Evolutionary conservation across 495 filamentous ascomycete genomes (phyloP).

Genomic region (Tuber calosporum): DNA sequence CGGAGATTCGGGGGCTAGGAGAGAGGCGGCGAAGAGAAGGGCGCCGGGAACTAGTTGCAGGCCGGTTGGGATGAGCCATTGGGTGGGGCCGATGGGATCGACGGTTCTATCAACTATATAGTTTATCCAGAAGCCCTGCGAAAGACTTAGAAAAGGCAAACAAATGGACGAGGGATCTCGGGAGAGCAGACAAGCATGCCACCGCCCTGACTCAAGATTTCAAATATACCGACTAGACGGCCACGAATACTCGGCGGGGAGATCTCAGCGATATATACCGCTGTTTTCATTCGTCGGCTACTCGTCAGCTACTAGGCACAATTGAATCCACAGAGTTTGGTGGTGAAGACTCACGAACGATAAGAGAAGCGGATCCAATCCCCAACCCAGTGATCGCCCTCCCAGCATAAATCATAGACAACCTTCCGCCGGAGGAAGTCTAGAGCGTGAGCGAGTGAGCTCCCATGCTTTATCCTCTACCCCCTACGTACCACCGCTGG

Average conservation of each 20-base stretch:
- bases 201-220: conserved; percentile 39
- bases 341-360: conserved; percentile 41
- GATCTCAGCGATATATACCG: conserved; percentile 46
- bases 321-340: not conserved
- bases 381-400: conserved; percentile 44
- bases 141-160: not conserved
- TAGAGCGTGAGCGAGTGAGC: conserved; percentile 9
- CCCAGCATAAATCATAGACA: conserved; percentile 44
- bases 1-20: conserved; percentile 54
- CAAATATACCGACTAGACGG: conserved; percentile 42
- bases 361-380: conserved; percentile 43
- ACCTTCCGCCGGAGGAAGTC: conserved; percentile 34
- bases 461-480: not conserved
- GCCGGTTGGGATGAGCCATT: conserved; percentile 55
- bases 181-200: conserved; percentile 30
- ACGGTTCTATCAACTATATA: conserved; percentile 49
- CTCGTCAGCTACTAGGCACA: not conserved
- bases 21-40: conserved; percentile 47
- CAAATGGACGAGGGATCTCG: conserved; percentile 4
- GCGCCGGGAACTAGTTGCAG: conserved; percentile 53
- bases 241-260: conserved; percentile 46
- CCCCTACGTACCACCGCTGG: not conserved
- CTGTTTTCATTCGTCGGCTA: conserved; percentile 13
- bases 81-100: conserved; percentile 43
- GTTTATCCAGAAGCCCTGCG: conserved; percentile 47